Evolutionary conservation across 345 rosid genomes (phyloP).

Genomic region (Lumnitzera littorea): DNA sequence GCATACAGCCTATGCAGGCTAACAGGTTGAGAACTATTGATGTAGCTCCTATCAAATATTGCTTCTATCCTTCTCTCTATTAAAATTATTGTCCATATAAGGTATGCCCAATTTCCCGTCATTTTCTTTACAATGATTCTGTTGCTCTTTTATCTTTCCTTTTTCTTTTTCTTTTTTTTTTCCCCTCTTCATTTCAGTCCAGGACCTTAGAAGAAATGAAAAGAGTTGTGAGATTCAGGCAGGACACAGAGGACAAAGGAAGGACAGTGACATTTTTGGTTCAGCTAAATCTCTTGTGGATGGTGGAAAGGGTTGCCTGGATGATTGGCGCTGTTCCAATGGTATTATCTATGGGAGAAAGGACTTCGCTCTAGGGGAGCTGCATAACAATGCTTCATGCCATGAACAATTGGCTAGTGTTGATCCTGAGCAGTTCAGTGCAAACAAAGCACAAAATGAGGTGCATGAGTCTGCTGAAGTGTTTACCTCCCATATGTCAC

Average conservation of each 20-base stretch:
- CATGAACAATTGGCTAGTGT: neutral
- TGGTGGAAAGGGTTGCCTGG: neutral
- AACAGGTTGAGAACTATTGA: too few relatives aligned
- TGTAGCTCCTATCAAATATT: too few relatives aligned
- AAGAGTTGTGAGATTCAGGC: slow-evolving; percentile 2
- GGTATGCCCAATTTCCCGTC: neutral
- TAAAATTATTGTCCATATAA: too few relatives aligned
- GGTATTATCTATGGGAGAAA: too few relatives aligned
- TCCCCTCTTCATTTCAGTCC: neutral
- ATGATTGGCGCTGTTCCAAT: too few relatives aligned
- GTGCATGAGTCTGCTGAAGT: neutral
- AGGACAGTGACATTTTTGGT: neutral
- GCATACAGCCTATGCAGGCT: too few relatives aligned
- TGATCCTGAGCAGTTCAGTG: neutral
- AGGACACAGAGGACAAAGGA: neutral
- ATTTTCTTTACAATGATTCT: neutral
- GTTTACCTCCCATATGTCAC: slow-evolving; percentile 2
- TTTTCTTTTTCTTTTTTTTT: too few relatives aligned
- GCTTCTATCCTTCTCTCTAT: too few relatives aligned
- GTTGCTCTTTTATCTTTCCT: too few relatives aligned
- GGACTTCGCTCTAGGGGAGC: too few relatives aligned
- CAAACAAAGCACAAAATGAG: neutral
- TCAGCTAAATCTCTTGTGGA: slow-evolving; percentile 1
- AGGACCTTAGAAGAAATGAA: neutral
- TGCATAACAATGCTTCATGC: neutral